These are phyloP conservation scores for Fusarium globosum DNA, from an alignment of 2,329 filamentous ascomycete genomes.

Conservation along the genomic window DNA sequence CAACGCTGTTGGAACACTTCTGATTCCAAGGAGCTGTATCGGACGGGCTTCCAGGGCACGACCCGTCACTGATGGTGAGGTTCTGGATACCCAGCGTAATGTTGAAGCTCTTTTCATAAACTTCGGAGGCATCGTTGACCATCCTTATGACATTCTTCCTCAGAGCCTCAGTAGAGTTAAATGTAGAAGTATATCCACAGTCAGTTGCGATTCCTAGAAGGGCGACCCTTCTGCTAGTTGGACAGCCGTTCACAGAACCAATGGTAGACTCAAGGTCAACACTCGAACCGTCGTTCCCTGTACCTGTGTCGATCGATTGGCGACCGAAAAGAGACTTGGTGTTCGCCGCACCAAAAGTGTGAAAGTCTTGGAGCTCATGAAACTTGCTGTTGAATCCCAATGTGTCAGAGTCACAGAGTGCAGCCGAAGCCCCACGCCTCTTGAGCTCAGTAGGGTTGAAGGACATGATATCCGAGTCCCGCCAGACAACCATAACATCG, in stretches of 20 bases:
- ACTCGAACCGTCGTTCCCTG: constrained; percentile 75
- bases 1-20: constrained; percentile 70
- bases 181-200: constrained; percentile 83
- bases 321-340: constrained; percentile 77
- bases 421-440: constrained; percentile 64
- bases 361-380: constrained; percentile 61
- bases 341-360: constrained; percentile 69
- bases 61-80: constrained; percentile 77
- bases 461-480: constrained; percentile 84
- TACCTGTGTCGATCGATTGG: constrained; percentile 74
- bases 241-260: constrained; percentile 85
- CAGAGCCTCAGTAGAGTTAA: constrained; percentile 71
- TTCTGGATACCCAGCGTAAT: constrained; percentile 92
- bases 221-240: constrained; percentile 88
- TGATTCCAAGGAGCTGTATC: constrained; percentile 85
- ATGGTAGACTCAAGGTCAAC: constrained; percentile 83
- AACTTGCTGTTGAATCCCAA: constrained; percentile 82
- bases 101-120: constrained; percentile 94
- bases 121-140: constrained; percentile 86
- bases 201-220: constrained; percentile 93
- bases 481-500: constrained; percentile 90
- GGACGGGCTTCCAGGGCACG: constrained; percentile 78
- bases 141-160: constrained; percentile 81
- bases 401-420: constrained; percentile 78
- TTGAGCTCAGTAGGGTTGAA: constrained; percentile 68